Percentiles rank a stretch among this genome's conserved stretches.
Conservation (phyloP, 2,329 filamentous ascomycete species). For the Davidsoniella australis region DNA sequence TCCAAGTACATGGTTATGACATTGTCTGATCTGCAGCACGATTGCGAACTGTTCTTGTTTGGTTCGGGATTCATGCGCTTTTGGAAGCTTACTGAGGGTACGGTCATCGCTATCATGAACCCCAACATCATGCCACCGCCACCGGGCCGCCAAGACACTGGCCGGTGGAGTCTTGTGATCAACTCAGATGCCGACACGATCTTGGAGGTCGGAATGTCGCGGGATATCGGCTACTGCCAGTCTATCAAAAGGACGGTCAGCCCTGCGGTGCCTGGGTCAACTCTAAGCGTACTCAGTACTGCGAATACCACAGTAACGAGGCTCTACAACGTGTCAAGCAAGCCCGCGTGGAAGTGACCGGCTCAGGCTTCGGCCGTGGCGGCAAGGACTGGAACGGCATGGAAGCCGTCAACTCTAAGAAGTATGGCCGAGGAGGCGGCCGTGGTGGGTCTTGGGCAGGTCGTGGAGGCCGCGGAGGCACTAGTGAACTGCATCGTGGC, state of each 20-base stretch:
- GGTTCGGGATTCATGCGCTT: constrained; percentile 78
- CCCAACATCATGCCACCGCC: constrained; percentile 80
- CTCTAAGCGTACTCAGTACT: constrained; percentile 70
- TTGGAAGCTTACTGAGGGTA: constrained; percentile 88
- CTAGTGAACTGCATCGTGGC: constrained; percentile 8
- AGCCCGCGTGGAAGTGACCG: constrained; percentile 63
- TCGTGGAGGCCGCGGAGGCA: background rate
- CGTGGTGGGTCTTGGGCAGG: background rate
- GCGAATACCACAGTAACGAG: constrained; percentile 80
- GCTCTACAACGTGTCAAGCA: constrained; percentile 47
- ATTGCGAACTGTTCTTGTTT: constrained; percentile 84
- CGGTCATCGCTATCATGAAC: constrained; percentile 80
- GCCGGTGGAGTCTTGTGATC: constrained; percentile 70
- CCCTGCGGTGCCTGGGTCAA: constrained; percentile 76
- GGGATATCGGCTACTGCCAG: constrained; percentile 81
- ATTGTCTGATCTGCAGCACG: constrained; percentile 76
- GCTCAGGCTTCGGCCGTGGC: constrained; percentile 32
- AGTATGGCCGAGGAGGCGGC: constrained; percentile 29
- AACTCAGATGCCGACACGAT: constrained; percentile 77
- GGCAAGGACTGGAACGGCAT: constrained; percentile 19
- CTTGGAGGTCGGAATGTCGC: constrained; percentile 68
- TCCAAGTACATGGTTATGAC: constrained; percentile 89
- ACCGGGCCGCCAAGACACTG: constrained; percentile 55
- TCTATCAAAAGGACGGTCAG: constrained; percentile 70
- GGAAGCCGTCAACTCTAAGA: constrained; percentile 16